phyloP scores from a whole-genome alignment of 306 rosid species.

The Quercus dentata region DNA sequence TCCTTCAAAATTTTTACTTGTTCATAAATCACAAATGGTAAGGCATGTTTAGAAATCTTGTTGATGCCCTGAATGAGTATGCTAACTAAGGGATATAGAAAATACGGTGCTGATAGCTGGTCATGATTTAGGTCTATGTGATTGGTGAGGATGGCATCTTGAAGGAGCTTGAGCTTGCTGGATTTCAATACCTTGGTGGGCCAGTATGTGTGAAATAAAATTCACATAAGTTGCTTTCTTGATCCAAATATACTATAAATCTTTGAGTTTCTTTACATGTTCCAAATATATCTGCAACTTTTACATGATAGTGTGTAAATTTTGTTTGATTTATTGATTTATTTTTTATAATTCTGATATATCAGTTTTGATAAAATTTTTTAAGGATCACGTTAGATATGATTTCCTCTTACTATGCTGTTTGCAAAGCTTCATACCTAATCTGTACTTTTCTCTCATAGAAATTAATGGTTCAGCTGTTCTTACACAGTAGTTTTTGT shows the following conservation, averaged over 20 bases:
- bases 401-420: background rate
- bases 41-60: background rate
- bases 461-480: background rate
- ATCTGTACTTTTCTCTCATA: background rate
- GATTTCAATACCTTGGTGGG: constrained; percentile 91
- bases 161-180: constrained; percentile 99
- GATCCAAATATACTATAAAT: constrained; percentile 8
- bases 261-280: background rate
- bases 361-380: background rate
- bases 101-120: constrained; percentile 25
- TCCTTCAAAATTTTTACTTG: background rate
- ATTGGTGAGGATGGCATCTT: constrained; percentile 98
- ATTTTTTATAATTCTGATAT: background rate
- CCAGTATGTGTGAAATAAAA: constrained; percentile 55
- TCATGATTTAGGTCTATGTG: constrained; percentile 73
- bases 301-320: constrained; percentile 6
- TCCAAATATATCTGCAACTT: constrained; percentile 9
- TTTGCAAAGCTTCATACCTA: background rate
- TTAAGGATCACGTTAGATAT: background rate
- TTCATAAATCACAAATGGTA: background rate
- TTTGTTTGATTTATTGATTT: background rate
- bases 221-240: background rate
- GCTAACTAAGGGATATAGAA: background rate
- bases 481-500: background rate
- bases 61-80: background rate